Evolutionary conservation across 495 filamentous ascomycete genomes (phyloP).

Genomic region (Cladorrhinum samala): DNA sequence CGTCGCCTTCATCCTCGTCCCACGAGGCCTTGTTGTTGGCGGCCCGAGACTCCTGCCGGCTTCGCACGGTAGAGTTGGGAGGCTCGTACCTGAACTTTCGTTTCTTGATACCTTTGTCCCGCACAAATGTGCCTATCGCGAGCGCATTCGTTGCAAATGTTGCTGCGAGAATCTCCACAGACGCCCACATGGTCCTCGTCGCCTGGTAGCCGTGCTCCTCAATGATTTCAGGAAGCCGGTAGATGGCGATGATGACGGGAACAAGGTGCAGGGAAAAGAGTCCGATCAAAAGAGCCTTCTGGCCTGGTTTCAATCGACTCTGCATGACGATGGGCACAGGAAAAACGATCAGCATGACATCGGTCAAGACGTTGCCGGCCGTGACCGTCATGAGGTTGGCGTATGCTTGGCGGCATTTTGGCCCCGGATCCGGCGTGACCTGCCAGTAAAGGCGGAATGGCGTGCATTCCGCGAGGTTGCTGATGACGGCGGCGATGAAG

Average conservation of each 20-base stretch:
- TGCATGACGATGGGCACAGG: slow-evolving; percentile 79
- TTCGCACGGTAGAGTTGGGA: slow-evolving; percentile 5
- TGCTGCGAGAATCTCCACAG: slow-evolving; percentile 67
- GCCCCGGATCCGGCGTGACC: slow-evolving; percentile 78
- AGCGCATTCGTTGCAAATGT: slow-evolving; percentile 69
- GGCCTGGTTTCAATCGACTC: slow-evolving; percentile 57
- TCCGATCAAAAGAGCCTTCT: slow-evolving; percentile 56
- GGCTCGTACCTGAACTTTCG: slow-evolving; percentile 54
- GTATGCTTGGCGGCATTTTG: slow-evolving; percentile 73
- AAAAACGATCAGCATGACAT: slow-evolving; percentile 78
- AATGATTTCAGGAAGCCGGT: slow-evolving; percentile 68
- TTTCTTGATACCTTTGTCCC: slow-evolving; percentile 73
- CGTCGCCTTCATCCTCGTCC: slow-evolving; percentile 3
- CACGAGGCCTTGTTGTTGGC: slow-evolving; percentile 5
- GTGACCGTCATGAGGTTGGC: slow-evolving; percentile 78
- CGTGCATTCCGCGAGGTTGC: slow-evolving; percentile 76
- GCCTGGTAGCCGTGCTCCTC: slow-evolving; percentile 56
- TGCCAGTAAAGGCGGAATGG: slow-evolving; percentile 86
- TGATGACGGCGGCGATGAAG: slow-evolving; percentile 69
- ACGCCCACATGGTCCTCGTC: slow-evolving; percentile 68
- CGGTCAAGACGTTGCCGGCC: slow-evolving; percentile 72
- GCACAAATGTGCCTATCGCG: slow-evolving; percentile 72
- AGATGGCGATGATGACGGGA: slow-evolving; percentile 65
- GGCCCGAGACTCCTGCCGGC: slow-evolving; percentile 1
- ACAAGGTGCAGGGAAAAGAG: slow-evolving; percentile 74